Percentiles rank a stretch among this genome's conserved stretches.
These are phyloP conservation scores for Paraphaeosphaeria minitans DNA, from an alignment of 2,329 filamentous ascomycete genomes.

Conservation along the genomic window DNA sequence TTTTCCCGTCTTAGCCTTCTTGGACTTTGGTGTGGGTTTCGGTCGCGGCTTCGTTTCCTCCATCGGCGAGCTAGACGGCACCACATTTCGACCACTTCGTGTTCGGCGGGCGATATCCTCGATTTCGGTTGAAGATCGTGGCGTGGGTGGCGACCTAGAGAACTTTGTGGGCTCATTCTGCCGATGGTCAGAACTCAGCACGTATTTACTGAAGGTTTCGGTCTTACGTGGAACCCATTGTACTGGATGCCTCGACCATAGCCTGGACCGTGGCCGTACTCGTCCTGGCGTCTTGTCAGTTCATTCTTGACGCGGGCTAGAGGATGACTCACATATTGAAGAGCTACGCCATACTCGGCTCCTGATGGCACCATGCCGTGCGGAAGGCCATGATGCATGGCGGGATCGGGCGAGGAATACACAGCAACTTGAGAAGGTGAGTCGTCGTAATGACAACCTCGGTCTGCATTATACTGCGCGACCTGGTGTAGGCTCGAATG, in stretches of 20 bases:
- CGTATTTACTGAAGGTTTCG: background rate
- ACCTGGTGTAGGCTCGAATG: constrained; percentile 49
- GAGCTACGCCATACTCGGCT: constrained; percentile 31
- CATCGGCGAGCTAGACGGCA: constrained; percentile 31
- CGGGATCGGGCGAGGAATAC: constrained; percentile 38
- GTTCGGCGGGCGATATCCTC: constrained; percentile 47
- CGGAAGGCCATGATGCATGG: constrained; percentile 33
- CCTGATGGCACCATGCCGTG: constrained; percentile 30
- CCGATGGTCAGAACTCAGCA: constrained; percentile 23
- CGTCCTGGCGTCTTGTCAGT: constrained; percentile 36
- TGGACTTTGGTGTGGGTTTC: constrained; percentile 44
- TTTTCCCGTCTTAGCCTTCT: constrained; percentile 53
- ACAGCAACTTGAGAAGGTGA: constrained; percentile 18
- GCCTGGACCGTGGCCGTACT: constrained; percentile 33
- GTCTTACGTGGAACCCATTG: constrained; percentile 33
- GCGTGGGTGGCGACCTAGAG: constrained; percentile 50
- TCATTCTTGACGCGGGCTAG: constrained; percentile 11
- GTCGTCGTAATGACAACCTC: constrained; percentile 45
- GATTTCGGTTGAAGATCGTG: constrained; percentile 49
- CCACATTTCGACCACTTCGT: constrained; percentile 41
- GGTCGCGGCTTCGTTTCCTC: constrained; percentile 30
- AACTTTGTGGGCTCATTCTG: constrained; percentile 36
- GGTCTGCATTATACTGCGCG: constrained; percentile 50
- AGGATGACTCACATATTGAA: constrained; percentile 40
- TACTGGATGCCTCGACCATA: constrained; percentile 37